Evolutionary conservation across 2,329 filamentous ascomycete species (phyloP), one percentile per base, ranked within the genome.

Genomic region (Fusarium annulatum): DNA sequence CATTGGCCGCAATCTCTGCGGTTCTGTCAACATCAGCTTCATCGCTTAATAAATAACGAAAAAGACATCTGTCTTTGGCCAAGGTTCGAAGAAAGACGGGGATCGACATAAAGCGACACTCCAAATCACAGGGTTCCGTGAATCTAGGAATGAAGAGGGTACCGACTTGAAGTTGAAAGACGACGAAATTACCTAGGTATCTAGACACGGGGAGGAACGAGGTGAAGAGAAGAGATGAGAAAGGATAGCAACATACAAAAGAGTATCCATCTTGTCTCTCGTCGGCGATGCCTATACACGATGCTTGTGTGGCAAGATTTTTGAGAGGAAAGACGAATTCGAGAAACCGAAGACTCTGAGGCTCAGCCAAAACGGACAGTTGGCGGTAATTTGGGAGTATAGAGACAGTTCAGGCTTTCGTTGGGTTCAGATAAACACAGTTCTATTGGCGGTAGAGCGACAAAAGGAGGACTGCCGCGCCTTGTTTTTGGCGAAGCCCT

Each of bases 1-100:
- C 95, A 82, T 94, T 97, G 75, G 93, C 94, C 82, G 95, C 94
- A 77, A 97, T 93, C 81, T 98, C 94, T 79, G 95, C 94, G 52
- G 95, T 98, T 69, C 94, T 96, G 78, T 46, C 58, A 51, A 61
- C 46, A 64, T 79, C 53, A 79, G 74, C 67, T 51, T 66, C 38
- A 52, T 39, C 41, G 18, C 15, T n/a, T 4, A 16, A 26, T 15
- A 14, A 42, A 39, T 5, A 19, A 46, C 28, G 28, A 3, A 30
- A 10, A 7, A 14, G 5, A 9, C 19, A 8, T 41, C 6, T 52
- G 18, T 28, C 9, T 19, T 16, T 21, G 26, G 51, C 30, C 8
- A 51, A n/a, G n/a, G 9, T 21, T 64, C 7, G 10, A 33, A 34
- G 18, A 33, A 42, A 23, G 23, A 28, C 15, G 41, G 30, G 7